Evolutionary conservation across 495 filamentous ascomycete species (phyloP).

Genomic region (Neurospora sp.): DNA sequence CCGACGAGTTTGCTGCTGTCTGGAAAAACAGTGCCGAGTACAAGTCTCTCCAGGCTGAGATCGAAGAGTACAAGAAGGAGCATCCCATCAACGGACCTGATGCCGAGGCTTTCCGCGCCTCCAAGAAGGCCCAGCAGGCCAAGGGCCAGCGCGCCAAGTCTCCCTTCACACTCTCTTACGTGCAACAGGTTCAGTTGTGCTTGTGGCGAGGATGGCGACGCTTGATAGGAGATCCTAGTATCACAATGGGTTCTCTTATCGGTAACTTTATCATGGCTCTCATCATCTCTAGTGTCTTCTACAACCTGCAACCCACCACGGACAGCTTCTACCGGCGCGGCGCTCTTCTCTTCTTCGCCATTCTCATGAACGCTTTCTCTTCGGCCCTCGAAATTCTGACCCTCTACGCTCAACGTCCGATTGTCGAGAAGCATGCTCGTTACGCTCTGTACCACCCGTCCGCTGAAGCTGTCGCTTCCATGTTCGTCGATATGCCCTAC

Average conservation of each 20-base stretch:
- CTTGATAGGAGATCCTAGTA: constrained; percentile 58
- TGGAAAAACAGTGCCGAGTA: constrained; percentile 72
- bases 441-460: constrained; percentile 92
- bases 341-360: constrained; percentile 80
- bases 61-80: constrained; percentile 55
- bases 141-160: constrained; percentile 52
- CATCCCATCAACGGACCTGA: constrained; percentile 56
- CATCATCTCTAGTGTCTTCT: constrained; percentile 76
- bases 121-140: constrained; percentile 56
- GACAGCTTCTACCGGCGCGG: constrained; percentile 67
- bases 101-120: constrained; percentile 57
- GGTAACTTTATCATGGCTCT: constrained; percentile 67
- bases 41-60: constrained; percentile 53
- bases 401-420: constrained; percentile 75
- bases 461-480: constrained; percentile 75
- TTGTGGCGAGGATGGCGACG: constrained; percentile 63
- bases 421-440: constrained; percentile 83
- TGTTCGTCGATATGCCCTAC: constrained; percentile 76
- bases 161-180: constrained; percentile 67
- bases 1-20: constrained; percentile 63
- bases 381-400: constrained; percentile 73
- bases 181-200: constrained; percentile 63
- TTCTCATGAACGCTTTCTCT: constrained; percentile 78
- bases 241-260: constrained; percentile 60
- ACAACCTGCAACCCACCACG: constrained; percentile 54